phyloP scores from a whole-genome alignment of 805 yeast genomes.

The Komagataella phaffii region DNA sequence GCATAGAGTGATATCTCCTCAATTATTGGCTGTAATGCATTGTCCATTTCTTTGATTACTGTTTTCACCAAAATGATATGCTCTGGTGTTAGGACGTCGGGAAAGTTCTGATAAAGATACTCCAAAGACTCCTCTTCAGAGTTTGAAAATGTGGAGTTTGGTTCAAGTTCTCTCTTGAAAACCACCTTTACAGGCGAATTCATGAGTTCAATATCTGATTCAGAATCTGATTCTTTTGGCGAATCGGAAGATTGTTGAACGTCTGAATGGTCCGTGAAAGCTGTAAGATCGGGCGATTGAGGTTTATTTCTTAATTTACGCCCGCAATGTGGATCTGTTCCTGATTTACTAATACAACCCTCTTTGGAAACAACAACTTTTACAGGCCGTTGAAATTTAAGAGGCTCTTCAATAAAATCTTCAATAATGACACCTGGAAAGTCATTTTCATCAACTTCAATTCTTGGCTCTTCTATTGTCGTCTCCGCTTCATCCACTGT shows the following conservation, averaged over 20 bases:
- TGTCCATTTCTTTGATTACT: conserved; percentile 4
- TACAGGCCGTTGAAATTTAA: not conserved
- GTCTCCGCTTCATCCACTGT: not conserved
- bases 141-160: not conserved
- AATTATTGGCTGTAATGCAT: not conserved
- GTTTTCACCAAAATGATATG: conserved; percentile 4
- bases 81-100: conserved; percentile 2
- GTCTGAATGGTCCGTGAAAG: not conserved
- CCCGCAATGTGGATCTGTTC: not conserved
- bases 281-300: not conserved
- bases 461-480: not conserved
- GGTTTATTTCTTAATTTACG: not conserved
- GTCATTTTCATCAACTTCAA: not conserved
- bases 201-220: not conserved
- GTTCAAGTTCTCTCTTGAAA: not conserved
- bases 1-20: not conserved
- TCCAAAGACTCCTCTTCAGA: conserved; percentile 1
- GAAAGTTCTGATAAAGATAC: conserved; percentile 4
- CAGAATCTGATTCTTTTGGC: not conserved
- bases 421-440: not conserved
- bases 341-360: not conserved
- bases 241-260: not conserved
- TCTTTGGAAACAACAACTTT: not conserved
- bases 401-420: not conserved
- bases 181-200: not conserved